Percentiles rank a stretch among this genome's conserved stretches.
Conservation (phyloP, 495 filamentous ascomycete species). For the Aspergillus ostianus region DNA sequence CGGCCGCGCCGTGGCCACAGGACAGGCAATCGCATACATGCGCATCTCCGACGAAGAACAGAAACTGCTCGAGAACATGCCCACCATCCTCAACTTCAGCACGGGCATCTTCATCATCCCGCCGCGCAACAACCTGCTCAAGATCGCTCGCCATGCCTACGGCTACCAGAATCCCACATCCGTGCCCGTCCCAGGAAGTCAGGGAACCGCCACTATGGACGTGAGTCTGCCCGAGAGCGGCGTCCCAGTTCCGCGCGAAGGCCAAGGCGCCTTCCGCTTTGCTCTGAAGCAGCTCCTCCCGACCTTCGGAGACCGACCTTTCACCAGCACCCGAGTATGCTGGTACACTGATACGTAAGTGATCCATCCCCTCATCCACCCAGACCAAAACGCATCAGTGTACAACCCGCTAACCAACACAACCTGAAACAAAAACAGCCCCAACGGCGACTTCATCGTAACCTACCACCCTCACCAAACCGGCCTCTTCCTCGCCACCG, state of each 20-base stretch:
- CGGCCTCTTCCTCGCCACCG: constrained; percentile 76
- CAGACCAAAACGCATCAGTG: too few relatives aligned
- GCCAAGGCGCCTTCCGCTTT: constrained; percentile 55
- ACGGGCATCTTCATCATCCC: constrained; percentile 84
- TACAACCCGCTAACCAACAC: constrained; percentile 1
- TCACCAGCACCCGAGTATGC: constrained; percentile 70
- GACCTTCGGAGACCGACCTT: constrained; percentile 60
- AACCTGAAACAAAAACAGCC: constrained; percentile 26
- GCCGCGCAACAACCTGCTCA: constrained; percentile 67
- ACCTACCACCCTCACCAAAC: constrained; percentile 67
- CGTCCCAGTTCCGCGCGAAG: constrained; percentile 56
- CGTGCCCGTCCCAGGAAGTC: constrained; percentile 38
- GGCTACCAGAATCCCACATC: constrained; percentile 72
- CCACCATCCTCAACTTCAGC: constrained; percentile 74
- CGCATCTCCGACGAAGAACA: constrained; percentile 68
- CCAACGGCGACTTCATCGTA: constrained; percentile 77
- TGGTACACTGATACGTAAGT: constrained; percentile 82
- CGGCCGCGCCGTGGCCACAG: constrained; percentile 73
- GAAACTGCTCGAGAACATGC: constrained; percentile 57
- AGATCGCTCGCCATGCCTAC: constrained; percentile 77
- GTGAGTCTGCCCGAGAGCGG: constrained; percentile 40
- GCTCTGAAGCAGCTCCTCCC: constrained; percentile 65
- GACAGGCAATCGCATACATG: constrained; percentile 78
- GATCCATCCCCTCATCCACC: background rate
- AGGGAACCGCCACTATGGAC: constrained; percentile 30